Percentiles rank a stretch among this genome's conserved stretches.
Conservation (phyloP, 495 filamentous ascomycete species). For the Penicillium coffeae region DNA sequence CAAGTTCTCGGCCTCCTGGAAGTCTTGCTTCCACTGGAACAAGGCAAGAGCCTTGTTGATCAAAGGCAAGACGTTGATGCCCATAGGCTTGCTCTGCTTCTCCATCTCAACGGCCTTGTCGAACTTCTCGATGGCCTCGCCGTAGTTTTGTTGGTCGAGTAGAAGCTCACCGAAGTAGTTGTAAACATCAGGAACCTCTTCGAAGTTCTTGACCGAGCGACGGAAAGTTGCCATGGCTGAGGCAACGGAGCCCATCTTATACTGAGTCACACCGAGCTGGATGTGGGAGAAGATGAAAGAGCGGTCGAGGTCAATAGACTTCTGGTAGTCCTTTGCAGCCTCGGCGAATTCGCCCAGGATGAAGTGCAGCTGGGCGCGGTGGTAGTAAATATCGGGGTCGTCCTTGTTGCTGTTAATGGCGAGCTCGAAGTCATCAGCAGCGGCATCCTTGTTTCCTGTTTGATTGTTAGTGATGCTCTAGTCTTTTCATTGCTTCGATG, state of each 20-base stretch:
- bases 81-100: conserved; percentile 83
- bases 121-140: conserved; percentile 97
- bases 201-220: conserved; percentile 96
- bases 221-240: conserved; percentile 98
- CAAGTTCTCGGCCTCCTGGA: conserved; percentile 87
- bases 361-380: conserved; percentile 97
- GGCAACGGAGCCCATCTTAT: conserved; percentile 98
- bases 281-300: conserved; percentile 99
- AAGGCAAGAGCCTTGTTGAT: conserved; percentile 98
- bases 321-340: conserved; percentile 97
- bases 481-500: not conserved
- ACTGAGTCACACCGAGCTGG: conserved; percentile 97
- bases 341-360: conserved; percentile 90
- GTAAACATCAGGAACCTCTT: conserved; percentile 93
- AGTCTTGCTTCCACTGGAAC: conserved; percentile 98
- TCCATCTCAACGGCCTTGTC: conserved; percentile 98
- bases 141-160: conserved; percentile 91
- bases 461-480: conserved; percentile 4
- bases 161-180: conserved; percentile 99
- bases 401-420: conserved; percentile 80
- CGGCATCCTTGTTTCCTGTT: conserved; percentile 77
- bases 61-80: conserved; percentile 94
- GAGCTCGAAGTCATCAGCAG: conserved; percentile 80
- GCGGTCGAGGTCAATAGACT: conserved; percentile 93
- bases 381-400: conserved; percentile 98